Conservation (phyloP, 371 early-diverging fungal species). For the Haplosporangium sp. region DNA sequence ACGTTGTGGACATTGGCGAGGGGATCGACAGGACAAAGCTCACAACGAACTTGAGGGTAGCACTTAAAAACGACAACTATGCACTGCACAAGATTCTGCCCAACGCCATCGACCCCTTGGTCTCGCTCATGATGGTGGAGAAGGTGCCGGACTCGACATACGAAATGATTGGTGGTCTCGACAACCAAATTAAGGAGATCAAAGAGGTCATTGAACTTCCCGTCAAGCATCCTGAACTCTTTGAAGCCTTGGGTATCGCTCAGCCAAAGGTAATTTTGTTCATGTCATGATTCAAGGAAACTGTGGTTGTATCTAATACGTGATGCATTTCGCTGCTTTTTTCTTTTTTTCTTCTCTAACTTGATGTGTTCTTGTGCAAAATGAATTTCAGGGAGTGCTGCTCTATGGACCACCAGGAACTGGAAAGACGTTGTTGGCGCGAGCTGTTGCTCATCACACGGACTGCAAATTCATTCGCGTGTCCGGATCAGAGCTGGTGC, state of each 20-base stretch:
- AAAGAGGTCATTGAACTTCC: slow-evolving; percentile 99
- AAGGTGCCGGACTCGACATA: slow-evolving; percentile 99
- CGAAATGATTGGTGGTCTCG: slow-evolving; percentile 99
- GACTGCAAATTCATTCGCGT: slow-evolving; percentile 99
- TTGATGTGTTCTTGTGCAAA: background rate
- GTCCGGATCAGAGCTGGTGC: slow-evolving; percentile 99
- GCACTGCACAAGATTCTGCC: slow-evolving; percentile 93
- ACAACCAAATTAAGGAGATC: slow-evolving; percentile 99
- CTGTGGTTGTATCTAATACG: no score
- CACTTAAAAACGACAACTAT: slow-evolving; percentile 93
- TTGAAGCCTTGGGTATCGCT: slow-evolving; percentile 99
- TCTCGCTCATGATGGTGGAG: slow-evolving; percentile 99
- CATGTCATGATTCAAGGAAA: no score
- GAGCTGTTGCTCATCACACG: slow-evolving; percentile 99
- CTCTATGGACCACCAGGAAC: slow-evolving; percentile 99
- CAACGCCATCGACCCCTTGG: slow-evolving; percentile 95
- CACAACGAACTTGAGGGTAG: slow-evolving; percentile 97
- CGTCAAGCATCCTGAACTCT: slow-evolving; percentile 99
- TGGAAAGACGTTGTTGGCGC: slow-evolving; percentile 99
- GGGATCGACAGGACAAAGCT: slow-evolving; percentile 93
- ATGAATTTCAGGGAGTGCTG: slow-evolving; percentile 82
- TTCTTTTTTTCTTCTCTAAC: slow-evolving; percentile 1
- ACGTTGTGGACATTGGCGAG: slow-evolving; percentile 95
- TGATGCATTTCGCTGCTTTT: background rate
- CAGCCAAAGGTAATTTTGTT: slow-evolving; percentile 91